These are phyloP conservation scores for Cokeromyces recurvatus DNA, from an alignment of 371 early-diverging fungal species.

Conservation along the genomic window DNA sequence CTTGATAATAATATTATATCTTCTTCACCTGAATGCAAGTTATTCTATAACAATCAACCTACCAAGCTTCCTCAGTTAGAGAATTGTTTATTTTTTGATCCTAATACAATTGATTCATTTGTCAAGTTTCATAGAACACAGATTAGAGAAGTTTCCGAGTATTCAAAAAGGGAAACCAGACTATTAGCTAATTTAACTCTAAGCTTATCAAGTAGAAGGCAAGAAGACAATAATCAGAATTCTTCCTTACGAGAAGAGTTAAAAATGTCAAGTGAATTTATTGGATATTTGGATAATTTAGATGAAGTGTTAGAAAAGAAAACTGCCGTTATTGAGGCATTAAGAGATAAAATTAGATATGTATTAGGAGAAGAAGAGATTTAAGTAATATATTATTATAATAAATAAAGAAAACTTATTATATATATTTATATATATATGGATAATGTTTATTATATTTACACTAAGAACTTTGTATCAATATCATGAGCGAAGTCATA, in stretches of 20 bases:
- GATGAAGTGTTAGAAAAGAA: constrained; percentile 60
- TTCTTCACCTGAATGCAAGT: constrained; percentile 9
- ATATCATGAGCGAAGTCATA: constrained; percentile 74
- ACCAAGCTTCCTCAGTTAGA: too few relatives aligned
- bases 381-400: constrained; percentile 1
- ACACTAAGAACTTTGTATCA: constrained; percentile 55
- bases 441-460: too few relatives aligned
- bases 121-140: constrained; percentile 78
- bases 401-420: too few relatives aligned
- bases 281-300: constrained; percentile 51
- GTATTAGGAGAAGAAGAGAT: constrained; percentile 27
- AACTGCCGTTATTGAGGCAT: constrained; percentile 42
- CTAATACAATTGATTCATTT: constrained; percentile 58
- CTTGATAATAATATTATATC: too few relatives aligned
- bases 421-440: too few relatives aligned
- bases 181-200: constrained; percentile 72
- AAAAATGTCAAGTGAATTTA: constrained; percentile 30
- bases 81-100: constrained; percentile 25
- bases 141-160: constrained; percentile 76
- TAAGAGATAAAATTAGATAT: constrained; percentile 42
- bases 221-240: constrained; percentile 5
- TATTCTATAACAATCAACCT: too few relatives aligned
- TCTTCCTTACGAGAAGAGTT: constrained; percentile 13
- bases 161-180: constrained; percentile 76
- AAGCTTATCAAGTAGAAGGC: constrained; percentile 32